phyloP scores from a whole-genome alignment of 1,139 yeast genomes.

The Martiniozyma asiatica region DNA sequence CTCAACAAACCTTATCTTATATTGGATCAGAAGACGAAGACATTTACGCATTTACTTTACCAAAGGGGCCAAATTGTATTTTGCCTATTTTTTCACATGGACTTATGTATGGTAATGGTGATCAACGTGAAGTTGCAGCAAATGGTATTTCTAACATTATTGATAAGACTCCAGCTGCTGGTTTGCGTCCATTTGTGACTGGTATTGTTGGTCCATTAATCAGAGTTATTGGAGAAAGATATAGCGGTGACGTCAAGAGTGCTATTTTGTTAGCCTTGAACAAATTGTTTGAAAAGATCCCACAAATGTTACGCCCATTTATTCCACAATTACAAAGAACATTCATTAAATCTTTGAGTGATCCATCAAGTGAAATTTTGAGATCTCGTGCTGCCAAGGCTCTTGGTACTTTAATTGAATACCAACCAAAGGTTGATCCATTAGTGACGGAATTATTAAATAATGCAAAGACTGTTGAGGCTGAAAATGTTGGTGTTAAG shows the following conservation, averaged over 20 bases:
- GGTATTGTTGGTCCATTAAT: conserved; percentile 94
- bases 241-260: conserved; percentile 79
- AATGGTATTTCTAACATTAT: conserved; percentile 81
- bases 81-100: conserved; percentile 92
- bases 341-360: conserved; percentile 83
- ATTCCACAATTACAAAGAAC: conserved; percentile 97
- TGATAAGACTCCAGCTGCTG: conserved; percentile 71
- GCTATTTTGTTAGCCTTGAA: conserved; percentile 82
- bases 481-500: conserved; percentile 52
- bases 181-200: conserved; percentile 81
- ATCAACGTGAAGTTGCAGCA: conserved; percentile 79
- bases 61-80: conserved; percentile 80
- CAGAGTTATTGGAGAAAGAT: conserved; percentile 96
- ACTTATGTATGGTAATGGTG: conserved; percentile 81
- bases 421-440: conserved; percentile 92
- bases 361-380: conserved; percentile 57
- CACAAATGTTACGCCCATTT: conserved; percentile 87
- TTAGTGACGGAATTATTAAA: conserved; percentile 71
- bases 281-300: conserved; percentile 67
- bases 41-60: conserved; percentile 63
- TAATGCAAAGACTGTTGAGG: conserved; percentile 48
- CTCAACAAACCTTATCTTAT: conserved; percentile 57
- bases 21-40: conserved; percentile 58
- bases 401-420: conserved; percentile 71
- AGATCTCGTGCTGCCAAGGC: conserved; percentile 87